A percentile compares a stretch with the other conserved stretches of the same genome.
phyloP scores from a whole-genome alignment of 306 rosid species.

The Prunus mongolica region DNA sequence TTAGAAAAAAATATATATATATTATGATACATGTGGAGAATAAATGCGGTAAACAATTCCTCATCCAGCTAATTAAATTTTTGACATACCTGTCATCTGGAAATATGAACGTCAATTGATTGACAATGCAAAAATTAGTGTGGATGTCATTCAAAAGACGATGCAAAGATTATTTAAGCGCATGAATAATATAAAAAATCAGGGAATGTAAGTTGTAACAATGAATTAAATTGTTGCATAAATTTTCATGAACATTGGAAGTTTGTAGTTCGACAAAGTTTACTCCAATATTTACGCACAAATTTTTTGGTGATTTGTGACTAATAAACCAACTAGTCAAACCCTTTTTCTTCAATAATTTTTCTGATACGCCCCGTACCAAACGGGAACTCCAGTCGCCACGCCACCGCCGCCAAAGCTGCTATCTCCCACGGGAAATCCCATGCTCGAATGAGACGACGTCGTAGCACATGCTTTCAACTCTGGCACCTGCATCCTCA shows the following conservation, averaged over 20 bases:
- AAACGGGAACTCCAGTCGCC: constrained; percentile 61
- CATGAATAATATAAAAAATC: background rate
- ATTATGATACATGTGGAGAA: no score
- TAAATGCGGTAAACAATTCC: no score
- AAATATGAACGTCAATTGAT: no score
- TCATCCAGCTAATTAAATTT: no score
- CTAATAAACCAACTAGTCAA: background rate
- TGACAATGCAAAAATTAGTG: no score
- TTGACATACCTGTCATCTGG: no score
- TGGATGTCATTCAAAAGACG: no score
- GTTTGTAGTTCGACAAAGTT: background rate
- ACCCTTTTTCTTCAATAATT: background rate
- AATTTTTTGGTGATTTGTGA: background rate
- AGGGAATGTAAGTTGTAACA: background rate
- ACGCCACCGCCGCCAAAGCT: constrained; percentile 1
- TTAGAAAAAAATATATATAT: no score
- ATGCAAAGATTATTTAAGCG: no score
- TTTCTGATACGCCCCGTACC: constrained; percentile 31
- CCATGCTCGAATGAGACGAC: background rate
- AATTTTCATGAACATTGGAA: background rate
- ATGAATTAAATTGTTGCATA: background rate
- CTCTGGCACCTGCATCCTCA: constrained; percentile 31
- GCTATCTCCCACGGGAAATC: background rate
- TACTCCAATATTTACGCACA: background rate
- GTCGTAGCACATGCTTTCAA: background rate